A percentile compares a stretch with the other conserved stretches of the same genome.
These are phyloP conservation scores for Metschnikowia peoriensis DNA, from an alignment of 805 yeast species.

Conservation along the genomic window DNA sequence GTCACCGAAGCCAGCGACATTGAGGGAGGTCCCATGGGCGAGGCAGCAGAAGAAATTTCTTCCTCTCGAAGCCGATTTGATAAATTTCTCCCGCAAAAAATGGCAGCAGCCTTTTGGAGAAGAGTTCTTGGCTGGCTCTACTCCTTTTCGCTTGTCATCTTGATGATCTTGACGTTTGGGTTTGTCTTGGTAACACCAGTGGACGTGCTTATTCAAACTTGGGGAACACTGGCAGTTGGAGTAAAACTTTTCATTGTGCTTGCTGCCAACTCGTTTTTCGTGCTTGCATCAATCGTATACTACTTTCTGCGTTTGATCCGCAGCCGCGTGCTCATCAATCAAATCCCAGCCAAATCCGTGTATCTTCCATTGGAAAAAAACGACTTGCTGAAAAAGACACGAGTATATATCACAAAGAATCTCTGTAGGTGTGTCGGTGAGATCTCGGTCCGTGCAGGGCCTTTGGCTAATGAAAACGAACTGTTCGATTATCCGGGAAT, in stretches of 20 bases:
- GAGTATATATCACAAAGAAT: slow-evolving; percentile 23
- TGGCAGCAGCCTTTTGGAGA: slow-evolving; percentile 19
- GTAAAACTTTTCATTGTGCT: slow-evolving; percentile 80
- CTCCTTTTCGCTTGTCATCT: slow-evolving; percentile 41
- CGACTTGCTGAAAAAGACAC: slow-evolving; percentile 41
- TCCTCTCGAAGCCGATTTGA: not conserved
- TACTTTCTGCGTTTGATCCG: slow-evolving; percentile 60
- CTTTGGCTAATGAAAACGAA: slow-evolving; percentile 25
- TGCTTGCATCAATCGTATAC: slow-evolving; percentile 48
- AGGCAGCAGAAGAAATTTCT: not conserved
- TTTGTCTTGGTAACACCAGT: slow-evolving; percentile 72
- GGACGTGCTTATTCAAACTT: slow-evolving; percentile 66
- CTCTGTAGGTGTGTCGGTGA: slow-evolving; percentile 29
- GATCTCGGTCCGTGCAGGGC: slow-evolving; percentile 35
- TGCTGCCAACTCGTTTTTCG: slow-evolving; percentile 62
- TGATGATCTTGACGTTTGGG: slow-evolving; percentile 42
- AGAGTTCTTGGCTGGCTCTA: slow-evolving; percentile 42
- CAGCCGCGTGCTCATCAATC: slow-evolving; percentile 58
- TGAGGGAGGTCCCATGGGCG: not conserved
- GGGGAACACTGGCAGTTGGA: slow-evolving; percentile 57
- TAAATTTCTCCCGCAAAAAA: slow-evolving; percentile 11
- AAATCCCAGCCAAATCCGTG: slow-evolving; percentile 62
- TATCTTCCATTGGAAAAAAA: slow-evolving; percentile 63
- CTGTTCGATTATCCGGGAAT: slow-evolving; percentile 39
- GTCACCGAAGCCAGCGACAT: not conserved